Evolutionary conservation across 2,329 filamentous ascomycete genomes (phyloP).

Genomic region (Elsinoe arachidis): DNA sequence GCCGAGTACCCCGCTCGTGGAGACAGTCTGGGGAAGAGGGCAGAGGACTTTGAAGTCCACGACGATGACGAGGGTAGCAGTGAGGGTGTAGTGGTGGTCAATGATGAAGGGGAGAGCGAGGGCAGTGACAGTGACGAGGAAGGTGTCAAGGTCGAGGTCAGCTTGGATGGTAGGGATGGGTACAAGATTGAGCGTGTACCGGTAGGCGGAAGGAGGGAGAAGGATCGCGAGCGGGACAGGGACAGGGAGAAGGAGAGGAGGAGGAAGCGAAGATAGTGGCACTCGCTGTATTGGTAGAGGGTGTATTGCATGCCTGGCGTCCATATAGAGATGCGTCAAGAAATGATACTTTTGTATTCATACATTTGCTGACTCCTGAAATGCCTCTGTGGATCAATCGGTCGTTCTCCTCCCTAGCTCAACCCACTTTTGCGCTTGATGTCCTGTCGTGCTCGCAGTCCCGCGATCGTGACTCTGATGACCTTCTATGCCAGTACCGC

Average conservation of each 20-base stretch:
- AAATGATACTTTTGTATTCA: slow-evolving; percentile 8
- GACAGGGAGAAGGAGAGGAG: slow-evolving; percentile 14
- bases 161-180: slow-evolving; percentile 4
- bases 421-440: no score
- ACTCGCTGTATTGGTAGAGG: neutral
- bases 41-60: neutral
- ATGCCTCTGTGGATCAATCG: neutral
- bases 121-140: slow-evolving; percentile 16
- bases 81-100: slow-evolving; percentile 10
- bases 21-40: neutral
- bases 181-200: slow-evolving; percentile 14
- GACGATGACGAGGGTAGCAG: neutral
- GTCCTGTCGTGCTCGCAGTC: no score
- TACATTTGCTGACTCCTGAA: slow-evolving; percentile 2
- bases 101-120: slow-evolving; percentile 12
- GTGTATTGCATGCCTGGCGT: neutral
- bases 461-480: no score
- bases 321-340: neutral
- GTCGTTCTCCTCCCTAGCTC: no score
- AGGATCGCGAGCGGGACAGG: slow-evolving; percentile 7
- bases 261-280: neutral
- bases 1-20: neutral
- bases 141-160: slow-evolving; percentile 13
- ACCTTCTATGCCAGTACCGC: no score
- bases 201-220: slow-evolving; percentile 13